These are phyloP conservation scores for Lyophyllum atratum DNA, from an alignment of 768 basidiomycete genomes.

Conservation along the genomic window DNA sequence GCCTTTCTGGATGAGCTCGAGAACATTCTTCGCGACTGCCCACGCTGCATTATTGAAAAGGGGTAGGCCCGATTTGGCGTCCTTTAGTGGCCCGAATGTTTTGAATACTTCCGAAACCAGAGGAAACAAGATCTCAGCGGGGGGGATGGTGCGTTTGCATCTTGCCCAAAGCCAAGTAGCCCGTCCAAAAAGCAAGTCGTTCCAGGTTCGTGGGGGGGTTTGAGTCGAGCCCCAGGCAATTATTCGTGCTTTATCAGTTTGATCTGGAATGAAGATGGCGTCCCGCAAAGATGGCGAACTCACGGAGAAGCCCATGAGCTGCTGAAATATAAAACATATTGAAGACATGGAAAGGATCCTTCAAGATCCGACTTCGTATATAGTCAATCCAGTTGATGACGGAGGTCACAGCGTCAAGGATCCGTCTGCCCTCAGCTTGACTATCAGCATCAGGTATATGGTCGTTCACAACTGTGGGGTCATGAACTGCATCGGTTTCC, in stretches of 20 bases:
- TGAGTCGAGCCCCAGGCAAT: slow-evolving; percentile 14
- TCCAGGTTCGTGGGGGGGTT: slow-evolving; percentile 5
- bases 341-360: slow-evolving; percentile 27
- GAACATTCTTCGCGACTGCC: slow-evolving; percentile 28
- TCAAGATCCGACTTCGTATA: slow-evolving; percentile 12
- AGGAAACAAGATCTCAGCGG: slow-evolving; percentile 28
- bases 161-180: slow-evolving; percentile 28
- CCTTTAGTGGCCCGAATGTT: slow-evolving; percentile 35
- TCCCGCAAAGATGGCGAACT: slow-evolving; percentile 23
- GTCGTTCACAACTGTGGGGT: no score
- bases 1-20: slow-evolving; percentile 26
- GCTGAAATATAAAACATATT: slow-evolving; percentile 24
- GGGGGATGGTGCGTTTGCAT: slow-evolving; percentile 30
- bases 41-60: slow-evolving; percentile 32
- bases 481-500: no score
- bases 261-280: slow-evolving; percentile 25
- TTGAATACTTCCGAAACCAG: slow-evolving; percentile 27
- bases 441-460: no score
- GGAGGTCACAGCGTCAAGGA: no score
- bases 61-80: slow-evolving; percentile 25
- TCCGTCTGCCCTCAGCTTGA: no score
- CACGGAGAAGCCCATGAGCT: slow-evolving; percentile 19
- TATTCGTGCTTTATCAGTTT: slow-evolving; percentile 21
- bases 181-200: slow-evolving; percentile 4
- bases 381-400: no score